Conservation (phyloP, 2,329 filamentous ascomycete species). For the Neonectria sp. region DNA sequence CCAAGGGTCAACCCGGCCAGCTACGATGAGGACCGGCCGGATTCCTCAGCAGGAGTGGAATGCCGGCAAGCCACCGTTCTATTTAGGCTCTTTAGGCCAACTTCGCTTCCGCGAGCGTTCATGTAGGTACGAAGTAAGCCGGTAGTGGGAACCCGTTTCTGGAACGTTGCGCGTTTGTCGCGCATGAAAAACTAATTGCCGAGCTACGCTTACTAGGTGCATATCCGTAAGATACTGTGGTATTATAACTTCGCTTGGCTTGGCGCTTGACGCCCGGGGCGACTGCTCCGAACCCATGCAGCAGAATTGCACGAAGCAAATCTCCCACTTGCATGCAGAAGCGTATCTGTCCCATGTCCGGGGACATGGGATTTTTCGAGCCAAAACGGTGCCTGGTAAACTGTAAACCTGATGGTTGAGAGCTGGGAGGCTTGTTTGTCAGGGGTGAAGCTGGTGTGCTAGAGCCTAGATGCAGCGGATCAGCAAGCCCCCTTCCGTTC, state of each 20-base stretch:
- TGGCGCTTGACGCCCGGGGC: too few species aligned
- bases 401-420: neutral
- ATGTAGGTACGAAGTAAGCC: too few species aligned
- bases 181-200: neutral
- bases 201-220: too few species aligned
- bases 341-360: neutral
- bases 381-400: too few species aligned
- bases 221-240: too few species aligned
- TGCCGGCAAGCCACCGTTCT: neutral
- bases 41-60: neutral
- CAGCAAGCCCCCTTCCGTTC: slow-evolving; percentile 2
- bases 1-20: neutral
- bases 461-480: neutral
- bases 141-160: too few species aligned
- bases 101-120: too few species aligned
- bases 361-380: neutral
- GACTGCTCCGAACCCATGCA: too few species aligned
- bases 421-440: neutral
- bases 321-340: neutral
- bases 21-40: neutral
- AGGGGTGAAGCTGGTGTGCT: neutral
- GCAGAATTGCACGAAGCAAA: neutral
- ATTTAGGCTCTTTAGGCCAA: neutral
- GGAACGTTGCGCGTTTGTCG: neutral
- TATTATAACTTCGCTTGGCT: too few species aligned